Evolutionary conservation across 305 asterid species (phyloP), one percentile per base, ranked within the genome.

Genomic region (Fraxinus sp.): DNA sequence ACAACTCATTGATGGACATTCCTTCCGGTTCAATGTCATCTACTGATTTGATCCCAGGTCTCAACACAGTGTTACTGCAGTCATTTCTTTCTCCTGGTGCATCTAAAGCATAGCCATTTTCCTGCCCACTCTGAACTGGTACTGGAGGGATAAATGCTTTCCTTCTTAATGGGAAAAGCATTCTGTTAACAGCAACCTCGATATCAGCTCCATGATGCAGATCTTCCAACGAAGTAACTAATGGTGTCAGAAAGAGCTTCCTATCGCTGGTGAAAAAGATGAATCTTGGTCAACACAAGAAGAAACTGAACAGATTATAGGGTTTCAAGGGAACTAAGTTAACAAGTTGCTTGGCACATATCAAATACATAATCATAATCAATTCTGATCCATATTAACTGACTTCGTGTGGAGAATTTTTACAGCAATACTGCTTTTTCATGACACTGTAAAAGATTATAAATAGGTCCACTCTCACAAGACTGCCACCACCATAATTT

Each of bases 231-330:
- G 90, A 71, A 77, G 99, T 92, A 83, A 93, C 92, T 43, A 94
- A 88, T 4, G 99, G 99, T 33, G 98, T 94, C 87, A 94, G 87
- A 92, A 94, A 93, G 82, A 81, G 88, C 93, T 93, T 96, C 91
- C 92, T 89, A 88, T 96, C 95, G 24, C 98, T 95, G 90, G 41
- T 84, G 78, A 49, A 86, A 79, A 80, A 83, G 18, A 80, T 16
- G 62, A 20, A 71, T 41, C 37, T 22, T 41, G 59, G 75, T 87
- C 80, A 87, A 83, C 82, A 75, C 18, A 78, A 78, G 68, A 75
- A 22, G 77, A 62, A 83, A 70, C 43, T 70, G 20, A 4, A 70
- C 22, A 70, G n/a, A 75, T 78, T 28, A 35, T 24, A 66, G 62
- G 33, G 41, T 68, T 55, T 28, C 78, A 79, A 20, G 74, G 73